Base-by-base conservation (phyloP, 176 grass and related monocot genomes). In the Elymus sibiricus region DNA sequence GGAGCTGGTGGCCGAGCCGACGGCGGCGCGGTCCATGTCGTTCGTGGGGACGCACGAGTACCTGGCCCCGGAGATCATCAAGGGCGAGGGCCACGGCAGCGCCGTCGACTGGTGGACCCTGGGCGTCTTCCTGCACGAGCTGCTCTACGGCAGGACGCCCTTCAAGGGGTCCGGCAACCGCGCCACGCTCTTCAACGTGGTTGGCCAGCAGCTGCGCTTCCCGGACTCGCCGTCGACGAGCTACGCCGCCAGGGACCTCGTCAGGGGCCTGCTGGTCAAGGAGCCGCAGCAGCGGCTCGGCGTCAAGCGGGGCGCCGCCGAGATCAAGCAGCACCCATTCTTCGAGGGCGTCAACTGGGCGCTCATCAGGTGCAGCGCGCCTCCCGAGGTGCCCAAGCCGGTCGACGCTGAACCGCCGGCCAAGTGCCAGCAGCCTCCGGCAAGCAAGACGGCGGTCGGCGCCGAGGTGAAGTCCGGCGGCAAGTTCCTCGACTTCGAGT, bases 71-170 rank as follows among this genome's bases (percentile, higher is more conserved):
- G 95, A 97, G 86, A 97, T 97, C 69, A 88, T 97, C 79, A 89
- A 87, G 35, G 95, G 95, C 31, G 95, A 97, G 39, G 95, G 95
- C n/a, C 92, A 97, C 84, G 95, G 90, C 79, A 94, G 92, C 85
- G 78, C 95, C 21, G 95, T 97, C 8, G 95, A 97, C 86, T 97
- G 95, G 95, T 98, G 95, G 95, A 98, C 95, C 21, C 82, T 98
- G 0, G 95, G 95, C 27, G 86, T 95, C 64, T 98, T 98, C 90
- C 55, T 95, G 28, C 94, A 90, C 78, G 95, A 98, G 88, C 84
- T 98, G 24, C 89, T 98, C 39, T 91, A 93, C 72, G 89, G 95
- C 21, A 70, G 35, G 70, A 98, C 95, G 15, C 95, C 95, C 1
- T 98, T 98, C 84, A 93, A 91, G 64, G 95, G 95, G 25, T 38